These are phyloP conservation scores for Bryoerythrophyllum caledonicum DNA, from an alignment of 225 moss, liverwort and hornwort genomes.

Conservation along the genomic window DNA sequence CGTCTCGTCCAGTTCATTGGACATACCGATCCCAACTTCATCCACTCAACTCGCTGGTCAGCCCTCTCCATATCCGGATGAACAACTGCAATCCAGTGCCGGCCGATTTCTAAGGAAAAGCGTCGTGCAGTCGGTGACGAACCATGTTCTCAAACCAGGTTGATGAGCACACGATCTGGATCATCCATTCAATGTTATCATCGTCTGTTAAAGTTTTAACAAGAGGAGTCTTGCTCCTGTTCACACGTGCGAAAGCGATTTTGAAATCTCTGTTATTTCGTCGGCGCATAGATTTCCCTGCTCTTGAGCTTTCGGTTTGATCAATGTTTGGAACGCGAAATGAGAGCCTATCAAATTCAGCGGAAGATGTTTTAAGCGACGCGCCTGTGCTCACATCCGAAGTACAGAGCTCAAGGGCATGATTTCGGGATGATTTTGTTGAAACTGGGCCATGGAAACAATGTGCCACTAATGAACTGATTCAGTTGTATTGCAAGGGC, in stretches of 20 bases:
- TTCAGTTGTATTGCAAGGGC: too few relatives aligned
- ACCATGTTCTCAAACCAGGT: neutral
- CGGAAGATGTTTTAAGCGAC: neutral
- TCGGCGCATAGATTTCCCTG: too few relatives aligned
- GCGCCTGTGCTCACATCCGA: neutral
- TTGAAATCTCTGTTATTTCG: too few relatives aligned
- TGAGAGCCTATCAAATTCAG: neutral
- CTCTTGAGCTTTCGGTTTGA: neutral
- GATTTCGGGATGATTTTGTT: too few relatives aligned
- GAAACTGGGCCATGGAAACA: too few relatives aligned
- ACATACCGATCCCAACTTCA: slow-evolving; percentile 8
- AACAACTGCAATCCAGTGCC: neutral
- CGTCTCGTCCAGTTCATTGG: slow-evolving; percentile 27
- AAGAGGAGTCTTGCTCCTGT: neutral
- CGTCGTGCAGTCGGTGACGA: neutral
- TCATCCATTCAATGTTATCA: neutral
- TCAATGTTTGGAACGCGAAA: neutral
- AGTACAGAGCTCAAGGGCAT: neutral
- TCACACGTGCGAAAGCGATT: neutral
- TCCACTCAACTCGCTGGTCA: neutral
- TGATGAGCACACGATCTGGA: neutral
- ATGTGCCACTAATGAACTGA: too few relatives aligned
- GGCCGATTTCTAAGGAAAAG: slow-evolving; percentile 3
- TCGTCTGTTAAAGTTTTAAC: neutral
- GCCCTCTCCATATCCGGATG: neutral